Conservation (phyloP, 495 filamentous ascomycete genomes). For the Lindgomyces ingoldianus region DNA sequence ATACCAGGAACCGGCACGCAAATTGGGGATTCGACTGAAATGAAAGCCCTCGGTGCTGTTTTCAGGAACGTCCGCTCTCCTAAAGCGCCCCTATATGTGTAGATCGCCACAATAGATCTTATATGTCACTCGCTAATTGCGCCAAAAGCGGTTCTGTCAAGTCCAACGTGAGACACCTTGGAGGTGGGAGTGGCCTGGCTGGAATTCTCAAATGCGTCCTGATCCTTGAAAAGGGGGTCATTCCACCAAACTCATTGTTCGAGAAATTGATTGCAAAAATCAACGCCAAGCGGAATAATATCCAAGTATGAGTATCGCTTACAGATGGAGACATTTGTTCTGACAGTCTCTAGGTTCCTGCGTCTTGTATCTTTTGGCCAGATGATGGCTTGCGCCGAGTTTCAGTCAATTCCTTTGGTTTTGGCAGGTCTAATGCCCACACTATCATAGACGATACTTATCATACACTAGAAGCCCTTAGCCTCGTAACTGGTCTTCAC, state of each 20-base stretch:
- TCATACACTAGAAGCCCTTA: background rate
- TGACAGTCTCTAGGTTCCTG: constrained; percentile 26
- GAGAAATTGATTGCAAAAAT: constrained; percentile 20
- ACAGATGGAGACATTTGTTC: background rate
- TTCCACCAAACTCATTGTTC: background rate
- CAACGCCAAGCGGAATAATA: background rate
- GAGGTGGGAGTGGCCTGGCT: constrained; percentile 51
- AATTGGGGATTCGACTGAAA: too few relatives aligned
- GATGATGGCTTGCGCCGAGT: constrained; percentile 41
- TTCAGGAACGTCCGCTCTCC: too few relatives aligned
- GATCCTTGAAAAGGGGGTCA: background rate
- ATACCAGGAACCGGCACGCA: too few relatives aligned
- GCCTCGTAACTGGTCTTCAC: background rate
- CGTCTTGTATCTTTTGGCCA: constrained; percentile 27
- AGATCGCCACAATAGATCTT: too few relatives aligned
- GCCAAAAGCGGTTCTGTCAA: constrained; percentile 47
- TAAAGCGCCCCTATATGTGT: too few relatives aligned
- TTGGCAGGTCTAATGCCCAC: constrained; percentile 23
- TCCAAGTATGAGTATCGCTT: background rate
- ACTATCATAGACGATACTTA: too few relatives aligned
- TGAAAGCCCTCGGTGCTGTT: too few relatives aligned
- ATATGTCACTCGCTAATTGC: too few relatives aligned
- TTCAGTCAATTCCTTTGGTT: constrained; percentile 16
- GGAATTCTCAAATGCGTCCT: constrained; percentile 51
- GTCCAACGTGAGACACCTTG: constrained; percentile 54